A percentile compares a stretch with the other conserved stretches of the same genome.
Conservation (phyloP, 306 rosid genomes). For the Sophora flavescens region DNA sequence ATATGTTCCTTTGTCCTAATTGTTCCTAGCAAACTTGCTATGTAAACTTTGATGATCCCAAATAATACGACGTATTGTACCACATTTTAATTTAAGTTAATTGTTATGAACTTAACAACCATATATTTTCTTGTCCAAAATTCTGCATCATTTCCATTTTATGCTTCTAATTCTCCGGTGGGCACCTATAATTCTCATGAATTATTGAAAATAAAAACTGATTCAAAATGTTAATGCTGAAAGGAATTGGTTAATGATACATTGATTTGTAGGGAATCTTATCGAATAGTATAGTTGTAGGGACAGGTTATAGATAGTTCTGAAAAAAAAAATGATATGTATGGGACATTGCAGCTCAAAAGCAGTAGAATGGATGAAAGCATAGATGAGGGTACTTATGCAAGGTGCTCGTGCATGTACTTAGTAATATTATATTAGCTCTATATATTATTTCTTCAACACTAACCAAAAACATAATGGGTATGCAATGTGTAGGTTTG, state of each 20-base stretch:
- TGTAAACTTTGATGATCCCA: background rate
- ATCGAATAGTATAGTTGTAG: background rate
- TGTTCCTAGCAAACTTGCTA: background rate
- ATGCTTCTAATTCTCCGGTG: background rate
- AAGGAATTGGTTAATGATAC: conserved; percentile 1
- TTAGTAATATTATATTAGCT: conserved; percentile 40
- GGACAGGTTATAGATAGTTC: background rate
- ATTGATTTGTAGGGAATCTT: conserved; percentile 2
- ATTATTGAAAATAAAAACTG: background rate
- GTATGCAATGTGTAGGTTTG: conserved; percentile 38
- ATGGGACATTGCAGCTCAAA: conserved; percentile 40
- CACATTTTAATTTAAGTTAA: background rate
- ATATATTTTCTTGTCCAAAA: background rate
- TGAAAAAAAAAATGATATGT: background rate
- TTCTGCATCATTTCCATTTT: background rate
- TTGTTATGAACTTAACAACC: background rate
- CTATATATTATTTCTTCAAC: conserved; percentile 39
- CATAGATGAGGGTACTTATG: conserved; percentile 33
- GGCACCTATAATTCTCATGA: background rate
- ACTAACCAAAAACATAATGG: conserved; percentile 43
- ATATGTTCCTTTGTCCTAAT: conserved; percentile 28
- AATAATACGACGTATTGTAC: background rate
- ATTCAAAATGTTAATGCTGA: background rate
- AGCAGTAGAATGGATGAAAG: conserved; percentile 31
- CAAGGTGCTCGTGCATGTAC: conserved; percentile 41